phyloP scores from a whole-genome alignment of 2,329 filamentous ascomycete species.

The Lachnellula occidentalis region DNA sequence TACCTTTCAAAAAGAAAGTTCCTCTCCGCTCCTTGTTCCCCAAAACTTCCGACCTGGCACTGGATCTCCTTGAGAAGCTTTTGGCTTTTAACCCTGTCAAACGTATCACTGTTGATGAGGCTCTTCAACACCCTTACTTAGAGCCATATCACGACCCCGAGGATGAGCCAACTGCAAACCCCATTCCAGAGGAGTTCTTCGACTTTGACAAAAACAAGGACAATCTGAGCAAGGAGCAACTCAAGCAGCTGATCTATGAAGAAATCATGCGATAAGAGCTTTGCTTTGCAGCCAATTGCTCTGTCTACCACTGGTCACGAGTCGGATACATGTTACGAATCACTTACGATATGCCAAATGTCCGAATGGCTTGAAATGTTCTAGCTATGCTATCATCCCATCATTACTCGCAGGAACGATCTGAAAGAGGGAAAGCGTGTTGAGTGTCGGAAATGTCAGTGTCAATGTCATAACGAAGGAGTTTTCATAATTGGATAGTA shows the following conservation, averaged over 20 bases:
- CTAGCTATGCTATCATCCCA: neutral
- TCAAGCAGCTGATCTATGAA: conserved; percentile 96
- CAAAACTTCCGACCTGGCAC: conserved; percentile 94
- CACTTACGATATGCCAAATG: neutral
- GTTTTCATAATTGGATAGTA: conserved; percentile 4
- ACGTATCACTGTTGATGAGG: conserved; percentile 96
- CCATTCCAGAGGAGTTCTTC: conserved; percentile 98
- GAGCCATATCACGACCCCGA: conserved; percentile 99
- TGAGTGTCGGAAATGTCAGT: neutral
- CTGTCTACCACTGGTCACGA: neutral
- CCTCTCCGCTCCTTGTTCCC: conserved; percentile 96
- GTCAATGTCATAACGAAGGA: neutral
- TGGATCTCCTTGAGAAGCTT: conserved; percentile 91
- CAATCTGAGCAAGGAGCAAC: conserved; percentile 92
- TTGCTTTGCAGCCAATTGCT: neutral
- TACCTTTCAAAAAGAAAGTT: conserved; percentile 99
- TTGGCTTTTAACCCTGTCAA: conserved; percentile 98
- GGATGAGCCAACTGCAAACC: conserved; percentile 92
- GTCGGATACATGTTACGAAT: neutral
- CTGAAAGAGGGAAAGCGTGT: neutral
- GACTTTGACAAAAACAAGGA: conserved; percentile 99
- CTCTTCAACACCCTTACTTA: conserved; percentile 93
- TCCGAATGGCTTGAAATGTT: neutral
- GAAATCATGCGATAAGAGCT: conserved; percentile 63
- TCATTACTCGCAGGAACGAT: neutral